phyloP scores from a whole-genome alignment of 768 basidiomycete genomes.

The Mycena epipterygia region DNA sequence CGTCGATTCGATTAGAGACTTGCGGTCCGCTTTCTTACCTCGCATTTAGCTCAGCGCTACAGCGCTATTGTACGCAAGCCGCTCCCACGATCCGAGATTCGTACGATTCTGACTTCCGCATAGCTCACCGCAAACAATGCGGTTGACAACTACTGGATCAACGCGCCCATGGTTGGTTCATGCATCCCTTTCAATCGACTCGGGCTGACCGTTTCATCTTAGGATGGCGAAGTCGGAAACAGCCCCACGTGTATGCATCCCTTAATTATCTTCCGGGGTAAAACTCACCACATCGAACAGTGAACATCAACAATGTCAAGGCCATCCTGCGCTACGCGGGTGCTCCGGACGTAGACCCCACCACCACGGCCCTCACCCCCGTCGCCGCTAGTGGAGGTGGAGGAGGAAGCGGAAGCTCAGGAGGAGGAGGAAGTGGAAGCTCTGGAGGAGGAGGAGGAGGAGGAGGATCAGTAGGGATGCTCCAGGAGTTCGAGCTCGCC shows the following conservation, averaged over 20 bases:
- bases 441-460: too few relatives aligned
- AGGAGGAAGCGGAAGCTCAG: too few relatives aligned
- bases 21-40: constrained; percentile 34
- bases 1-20: constrained; percentile 34
- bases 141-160: background rate
- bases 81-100: background rate
- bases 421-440: too few relatives aligned
- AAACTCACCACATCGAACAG: constrained; percentile 27
- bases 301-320: constrained; percentile 49
- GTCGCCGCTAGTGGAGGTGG: background rate
- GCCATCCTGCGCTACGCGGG: constrained; percentile 60
- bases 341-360: constrained; percentile 52
- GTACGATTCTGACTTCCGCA: background rate
- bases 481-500: background rate
- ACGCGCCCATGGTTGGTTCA: background rate
- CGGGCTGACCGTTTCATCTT: background rate
- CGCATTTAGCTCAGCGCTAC: constrained; percentile 20
- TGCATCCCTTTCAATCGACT: background rate
- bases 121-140: background rate
- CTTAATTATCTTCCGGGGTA: background rate
- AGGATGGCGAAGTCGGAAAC: background rate
- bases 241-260: background rate
- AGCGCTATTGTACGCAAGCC: constrained; percentile 14
- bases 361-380: background rate
- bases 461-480: too few relatives aligned